Percentiles rank a stretch among this genome's conserved stretches.
Conservation (phyloP, 2,329 filamentous ascomycete genomes). For the Beauveria sp. region DNA sequence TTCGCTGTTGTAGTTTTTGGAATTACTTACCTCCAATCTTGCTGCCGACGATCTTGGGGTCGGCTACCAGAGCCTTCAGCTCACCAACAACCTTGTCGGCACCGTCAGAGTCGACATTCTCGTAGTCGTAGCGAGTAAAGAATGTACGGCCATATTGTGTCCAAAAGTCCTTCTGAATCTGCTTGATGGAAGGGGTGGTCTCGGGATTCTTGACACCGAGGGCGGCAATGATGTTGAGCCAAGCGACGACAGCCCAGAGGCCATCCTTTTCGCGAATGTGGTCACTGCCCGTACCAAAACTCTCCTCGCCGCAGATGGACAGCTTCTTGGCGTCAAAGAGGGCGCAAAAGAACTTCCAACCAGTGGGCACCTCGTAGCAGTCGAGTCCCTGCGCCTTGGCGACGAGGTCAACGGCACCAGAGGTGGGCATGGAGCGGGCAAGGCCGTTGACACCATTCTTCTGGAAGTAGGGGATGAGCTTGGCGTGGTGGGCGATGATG, state of each 20-base stretch:
- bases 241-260: conserved; percentile 93
- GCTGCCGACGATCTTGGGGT: conserved; percentile 71
- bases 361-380: conserved; percentile 94
- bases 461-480: conserved; percentile 97
- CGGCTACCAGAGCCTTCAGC: conserved; percentile 69
- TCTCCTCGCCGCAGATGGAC: conserved; percentile 97
- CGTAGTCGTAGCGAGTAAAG: conserved; percentile 99
- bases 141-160: conserved; percentile 91
- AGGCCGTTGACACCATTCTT: conserved; percentile 94
- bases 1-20: neutral
- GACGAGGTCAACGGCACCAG: conserved; percentile 88
- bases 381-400: conserved; percentile 88
- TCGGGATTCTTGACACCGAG: conserved; percentile 74
- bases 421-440: conserved; percentile 95
- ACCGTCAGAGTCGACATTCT: conserved; percentile 84
- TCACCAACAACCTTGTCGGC: conserved; percentile 84
- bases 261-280: conserved; percentile 99
- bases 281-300: conserved; percentile 95
- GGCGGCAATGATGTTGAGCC: conserved; percentile 97
- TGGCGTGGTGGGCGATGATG: conserved; percentile 94
- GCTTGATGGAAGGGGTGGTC: conserved; percentile 82
- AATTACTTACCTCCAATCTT: conserved; percentile 56
- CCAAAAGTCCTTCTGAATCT: conserved; percentile 98
- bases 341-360: conserved; percentile 99
- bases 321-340: conserved; percentile 92